These are phyloP conservation scores for Fusarium ramigenum DNA, from an alignment of 2,329 filamentous ascomycete genomes.

Conservation along the genomic window DNA sequence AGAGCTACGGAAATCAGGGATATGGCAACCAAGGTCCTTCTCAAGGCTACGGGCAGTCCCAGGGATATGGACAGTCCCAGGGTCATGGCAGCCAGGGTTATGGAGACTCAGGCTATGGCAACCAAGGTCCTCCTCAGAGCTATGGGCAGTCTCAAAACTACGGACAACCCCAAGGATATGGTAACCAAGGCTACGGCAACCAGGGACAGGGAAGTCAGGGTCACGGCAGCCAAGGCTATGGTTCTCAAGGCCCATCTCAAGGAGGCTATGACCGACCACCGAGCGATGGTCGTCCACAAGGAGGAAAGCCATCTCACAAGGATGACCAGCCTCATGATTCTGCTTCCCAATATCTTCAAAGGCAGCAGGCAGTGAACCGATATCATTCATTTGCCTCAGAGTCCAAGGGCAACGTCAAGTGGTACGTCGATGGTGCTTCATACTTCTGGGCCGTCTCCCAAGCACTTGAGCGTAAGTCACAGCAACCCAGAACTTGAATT, in stretches of 20 bases:
- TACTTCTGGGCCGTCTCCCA: conserved; percentile 88
- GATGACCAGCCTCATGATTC: neutral
- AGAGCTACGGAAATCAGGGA: neutral
- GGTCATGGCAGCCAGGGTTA: neutral
- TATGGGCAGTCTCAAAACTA: neutral
- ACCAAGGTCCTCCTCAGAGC: conserved; percentile 38
- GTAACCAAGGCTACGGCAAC: neutral
- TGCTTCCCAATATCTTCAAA: conserved; percentile 47
- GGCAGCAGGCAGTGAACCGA: conserved; percentile 59
- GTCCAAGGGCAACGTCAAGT: conserved; percentile 80
- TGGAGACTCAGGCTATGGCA: neutral
- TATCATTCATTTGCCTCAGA: conserved; percentile 77
- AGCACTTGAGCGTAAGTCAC: conserved; percentile 70
- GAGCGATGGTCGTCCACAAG: neutral
- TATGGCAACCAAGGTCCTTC: neutral
- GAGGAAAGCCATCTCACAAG: neutral
- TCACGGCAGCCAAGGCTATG: neutral
- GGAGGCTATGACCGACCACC: conserved; percentile 3
- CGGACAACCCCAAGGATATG: neutral
- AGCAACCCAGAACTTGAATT: neutral
- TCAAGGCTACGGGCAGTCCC: conserved; percentile 38
- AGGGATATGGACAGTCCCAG: neutral
- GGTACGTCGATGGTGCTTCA: conserved; percentile 85
- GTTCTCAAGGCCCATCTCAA: neutral
- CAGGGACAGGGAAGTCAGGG: neutral